A percentile compares a stretch with the other conserved stretches of the same genome.
These are phyloP conservation scores for Kwoniella sp. DNA, from an alignment of 768 basidiomycete genomes.

Conservation along the genomic window DNA sequence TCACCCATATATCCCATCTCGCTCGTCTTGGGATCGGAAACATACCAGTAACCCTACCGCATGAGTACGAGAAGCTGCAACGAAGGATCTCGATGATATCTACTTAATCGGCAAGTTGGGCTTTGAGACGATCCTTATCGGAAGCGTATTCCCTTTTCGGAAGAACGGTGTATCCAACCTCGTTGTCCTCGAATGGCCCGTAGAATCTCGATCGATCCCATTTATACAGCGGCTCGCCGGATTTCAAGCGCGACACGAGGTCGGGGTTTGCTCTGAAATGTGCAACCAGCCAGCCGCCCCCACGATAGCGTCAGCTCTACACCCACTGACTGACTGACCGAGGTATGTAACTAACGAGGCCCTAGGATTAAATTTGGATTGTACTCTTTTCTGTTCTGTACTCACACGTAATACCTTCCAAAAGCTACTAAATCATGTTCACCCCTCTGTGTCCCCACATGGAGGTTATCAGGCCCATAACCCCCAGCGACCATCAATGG, in stretches of 20 bases:
- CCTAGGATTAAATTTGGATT: too few species aligned
- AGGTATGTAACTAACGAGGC: too few species aligned
- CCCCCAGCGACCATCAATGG: constrained; percentile 45
- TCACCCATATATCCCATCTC: too few species aligned
- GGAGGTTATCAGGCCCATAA: constrained; percentile 32
- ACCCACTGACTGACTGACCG: neutral
- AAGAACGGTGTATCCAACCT: constrained; percentile 49
- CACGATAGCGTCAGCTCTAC: neutral
- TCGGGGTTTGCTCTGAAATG: constrained; percentile 28
- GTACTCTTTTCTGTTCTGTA: too few species aligned
- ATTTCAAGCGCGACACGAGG: constrained; percentile 19
- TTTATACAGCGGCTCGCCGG: constrained; percentile 19
- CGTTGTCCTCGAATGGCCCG: constrained; percentile 48
- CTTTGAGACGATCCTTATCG: constrained; percentile 13
- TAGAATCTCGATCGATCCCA: constrained; percentile 40
- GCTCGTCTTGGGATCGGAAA: too few species aligned
- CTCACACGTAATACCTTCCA: constrained; percentile 27
- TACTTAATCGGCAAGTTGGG: constrained; percentile 21
- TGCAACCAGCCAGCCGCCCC: too few species aligned
- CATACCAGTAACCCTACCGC: too few species aligned
- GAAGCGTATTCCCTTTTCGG: constrained; percentile 13
- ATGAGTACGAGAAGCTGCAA: too few species aligned
- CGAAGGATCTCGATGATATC: too few species aligned
- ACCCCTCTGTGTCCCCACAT: constrained; percentile 29
- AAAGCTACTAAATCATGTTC: constrained; percentile 43